Base-by-base conservation (phyloP, 2,329 filamentous ascomycete species). In the Beauveria caledonica region DNA sequence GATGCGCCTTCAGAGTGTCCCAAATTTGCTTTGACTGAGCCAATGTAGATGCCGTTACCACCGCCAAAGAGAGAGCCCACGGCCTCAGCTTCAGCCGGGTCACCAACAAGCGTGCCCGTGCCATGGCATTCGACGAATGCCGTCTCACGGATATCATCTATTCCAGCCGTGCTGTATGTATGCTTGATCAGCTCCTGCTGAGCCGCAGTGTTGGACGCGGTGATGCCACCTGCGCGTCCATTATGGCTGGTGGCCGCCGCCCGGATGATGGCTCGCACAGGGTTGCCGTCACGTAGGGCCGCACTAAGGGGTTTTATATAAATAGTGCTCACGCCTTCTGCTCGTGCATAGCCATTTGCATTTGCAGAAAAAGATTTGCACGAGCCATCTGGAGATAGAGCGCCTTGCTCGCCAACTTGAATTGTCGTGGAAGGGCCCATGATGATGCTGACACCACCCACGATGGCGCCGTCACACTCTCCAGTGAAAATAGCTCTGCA, bases 271-370 rank as follows among this genome's bases (percentile, higher is more conserved):
- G 70, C 71, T 3, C 71, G 65, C 40, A 76, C 69, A 0, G 72
- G 70, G 63, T 81, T 74, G 3, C 73, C 72, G 46, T 78, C 77
- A 5, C 67, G 64, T 6, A 86, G 66, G 0, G 79, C 79, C 36
- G 74, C 71, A 15, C 68, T 65, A 0, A 81, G 66, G 0, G 65
- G 70, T 65, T 81, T 81, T 7, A 82, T 54, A 1, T 76, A 64
- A 3, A 82, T 55, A 5, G 71, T 67, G 0, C 65, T 73, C 9
- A 76, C 65, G 3, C 75, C 79, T 62, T 82, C 80, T 1, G 74
- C 78, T 15, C 78, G 69, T 0, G 69, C 76, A 58, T 80, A 82
- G 0, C 80, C 80, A 55, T 78, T 68, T 1, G 76, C 79, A 6
- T 65, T 63, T 7, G 70, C 66, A 46, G 77, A 76, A 49, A 75